Conservation (phyloP, 768 basidiomycete species). For the Hericium coralloides region DNA sequence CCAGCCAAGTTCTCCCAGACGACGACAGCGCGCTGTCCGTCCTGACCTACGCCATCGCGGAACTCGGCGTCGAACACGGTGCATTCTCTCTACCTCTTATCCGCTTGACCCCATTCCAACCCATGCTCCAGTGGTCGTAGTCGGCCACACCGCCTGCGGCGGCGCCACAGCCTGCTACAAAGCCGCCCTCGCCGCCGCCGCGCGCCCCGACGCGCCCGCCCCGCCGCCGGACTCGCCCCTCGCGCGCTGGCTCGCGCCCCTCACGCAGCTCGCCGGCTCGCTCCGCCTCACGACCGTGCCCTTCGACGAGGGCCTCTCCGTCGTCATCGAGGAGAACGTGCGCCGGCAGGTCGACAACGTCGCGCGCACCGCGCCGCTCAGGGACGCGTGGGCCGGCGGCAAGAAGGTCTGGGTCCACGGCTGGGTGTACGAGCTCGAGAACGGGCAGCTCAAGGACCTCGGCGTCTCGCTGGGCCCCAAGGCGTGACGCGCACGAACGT, state of each 20-base stretch:
- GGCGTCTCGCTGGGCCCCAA: constrained; percentile 3
- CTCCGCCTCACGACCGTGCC: constrained; percentile 33
- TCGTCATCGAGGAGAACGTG: constrained; percentile 13
- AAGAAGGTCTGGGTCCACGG: constrained; percentile 54
- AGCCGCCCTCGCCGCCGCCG: constrained; percentile 30
- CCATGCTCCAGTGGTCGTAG: constrained; percentile 53
- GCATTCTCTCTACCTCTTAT: constrained; percentile 26
- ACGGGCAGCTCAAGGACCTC: constrained; percentile 21
- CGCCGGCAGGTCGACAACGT: constrained; percentile 21
- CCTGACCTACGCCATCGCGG: constrained; percentile 62
- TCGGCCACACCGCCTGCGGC: constrained; percentile 79
- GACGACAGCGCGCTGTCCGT: constrained; percentile 70
- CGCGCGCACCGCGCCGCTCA: constrained; percentile 14
- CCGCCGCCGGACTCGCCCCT: constrained; percentile 31
- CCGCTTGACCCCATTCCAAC: constrained; percentile 14
- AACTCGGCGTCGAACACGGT: constrained; percentile 74
- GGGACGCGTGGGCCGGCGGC: constrained; percentile 20
- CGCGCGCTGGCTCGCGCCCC: constrained; percentile 63
- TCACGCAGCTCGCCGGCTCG: constrained; percentile 42
- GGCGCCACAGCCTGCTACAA: constrained; percentile 53
- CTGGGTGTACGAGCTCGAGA: constrained; percentile 24
- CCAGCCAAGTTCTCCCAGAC: constrained; percentile 62
- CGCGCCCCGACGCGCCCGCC: constrained; percentile 9
- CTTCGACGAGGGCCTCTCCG: constrained; percentile 24
- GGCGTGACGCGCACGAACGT: too few relatives aligned